Base-by-base conservation (phyloP, 768 basidiomycete species). In the Gymnopilus dilepis region DNA sequence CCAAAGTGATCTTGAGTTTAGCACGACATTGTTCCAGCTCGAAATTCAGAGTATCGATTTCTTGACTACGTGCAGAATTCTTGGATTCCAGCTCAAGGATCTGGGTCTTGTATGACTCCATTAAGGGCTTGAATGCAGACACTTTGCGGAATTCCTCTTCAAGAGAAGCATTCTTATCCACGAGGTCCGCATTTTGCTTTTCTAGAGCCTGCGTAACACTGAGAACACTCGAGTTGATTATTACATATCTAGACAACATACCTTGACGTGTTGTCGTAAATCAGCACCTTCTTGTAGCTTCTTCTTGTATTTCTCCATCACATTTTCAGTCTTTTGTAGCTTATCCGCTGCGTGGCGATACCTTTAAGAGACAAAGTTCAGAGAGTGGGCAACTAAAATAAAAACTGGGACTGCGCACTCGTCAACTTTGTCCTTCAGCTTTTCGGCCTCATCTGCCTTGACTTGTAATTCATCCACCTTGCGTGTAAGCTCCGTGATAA, bases 241-340 rank as follows among this genome's bases (percentile, higher is more conserved):
- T 34, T 34, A 37, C 52, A 24, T 58, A 13, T 50, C 52, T 42
- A 26, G 70, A 68, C 24, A 72, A 67, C 75, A 37, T 58, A 90
- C 93, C 78, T 92, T 94, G 69, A 96, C 86, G 59, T 89, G 88
- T 63, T 94, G 93, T 26, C 95, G 87, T 19, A 96, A 79, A 65
- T 97, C 94, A 13, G 92, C 94, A 4, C 91, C 87, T 72, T 98
- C 97, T 69, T 98, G 97, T 1, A 99, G 83, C 76, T 99, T 99
- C 83, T 94, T 96, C 79, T 96, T 97, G 76, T 98, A 96, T 74
- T 99, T 99, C 76, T 98, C 95, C 85, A 97, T 93, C 28, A 97
- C 95, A 70, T 96, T 96, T 76, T 99, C 97, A 1, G 89, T 91
- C 80, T 98, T 99, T 68, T 92, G 90, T 41, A 95, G 79, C 65